Conservation (phyloP, 768 basidiomycete genomes). For the Solioccasus polychromus region DNA sequence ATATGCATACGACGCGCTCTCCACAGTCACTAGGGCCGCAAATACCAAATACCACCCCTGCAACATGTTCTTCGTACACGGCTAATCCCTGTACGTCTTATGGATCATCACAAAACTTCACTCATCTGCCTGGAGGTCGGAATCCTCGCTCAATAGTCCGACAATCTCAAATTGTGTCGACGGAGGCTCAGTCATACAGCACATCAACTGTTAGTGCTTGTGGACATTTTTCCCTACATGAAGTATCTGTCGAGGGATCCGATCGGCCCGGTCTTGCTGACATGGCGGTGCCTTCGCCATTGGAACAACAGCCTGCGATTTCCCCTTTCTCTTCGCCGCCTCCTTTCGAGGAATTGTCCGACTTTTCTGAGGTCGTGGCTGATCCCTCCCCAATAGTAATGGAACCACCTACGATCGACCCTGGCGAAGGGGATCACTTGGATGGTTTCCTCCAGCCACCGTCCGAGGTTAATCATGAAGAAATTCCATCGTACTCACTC, state of each 20-base stretch:
- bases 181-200: neutral
- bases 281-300: neutral
- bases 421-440: neutral
- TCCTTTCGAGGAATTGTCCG: constrained; percentile 5
- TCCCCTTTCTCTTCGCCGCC: constrained; percentile 2
- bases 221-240: neutral
- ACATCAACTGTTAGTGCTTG: neutral
- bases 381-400: neutral
- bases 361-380: neutral
- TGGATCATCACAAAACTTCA: neutral
- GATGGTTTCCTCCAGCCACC: neutral
- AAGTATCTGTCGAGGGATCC: neutral
- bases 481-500: constrained; percentile 21
- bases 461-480: constrained; percentile 13
- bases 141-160: neutral
- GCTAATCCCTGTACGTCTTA: neutral
- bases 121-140: neutral
- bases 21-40: neutral
- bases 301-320: neutral
- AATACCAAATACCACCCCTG: neutral
- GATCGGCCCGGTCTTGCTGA: too few relatives aligned
- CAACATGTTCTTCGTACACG: neutral
- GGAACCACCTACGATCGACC: neutral
- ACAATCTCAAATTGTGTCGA: neutral
- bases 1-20: constrained; percentile 1